Base-by-base conservation (phyloP, 148 eudicot genomes). In the Silene uniflora region DNA sequence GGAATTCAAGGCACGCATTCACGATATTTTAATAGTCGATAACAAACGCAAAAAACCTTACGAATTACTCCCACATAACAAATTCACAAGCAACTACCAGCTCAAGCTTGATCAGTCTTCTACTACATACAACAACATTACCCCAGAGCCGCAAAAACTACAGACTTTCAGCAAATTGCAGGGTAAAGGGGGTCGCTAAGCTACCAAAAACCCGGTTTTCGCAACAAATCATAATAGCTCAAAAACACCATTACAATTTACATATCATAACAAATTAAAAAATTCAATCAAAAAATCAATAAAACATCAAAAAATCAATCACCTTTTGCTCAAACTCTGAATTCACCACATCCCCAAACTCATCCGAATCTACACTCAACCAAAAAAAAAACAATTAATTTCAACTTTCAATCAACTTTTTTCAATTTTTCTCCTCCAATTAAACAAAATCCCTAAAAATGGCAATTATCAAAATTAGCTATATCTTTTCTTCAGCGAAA, bases 281-380 rank as follows among this genome's bases (percentile, higher is more conserved):
- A 18, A 39, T 18, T 32, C 29, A 27, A 23, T 54, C 69, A n/a
- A 21, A 73, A 19, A 17, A 5, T 6, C 13, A 21, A 62, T 21
- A 8, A 3, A 66, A 52, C 0, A 62, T 13, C 44, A 69, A 46
- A 11, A 52, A 0, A 11, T 13, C 44, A 54, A 73, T 79, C 7
- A 88, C 90, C 90, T 86, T 84, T 24, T 78, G 64, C 69, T 87
- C 88, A 59, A 49, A 77, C 75, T 81, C 78, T 16, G 69, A 70
- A 27, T 62, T 24, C 14, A 49, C 67, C 10, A 39, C 80, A 54
- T 61, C 81, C 6, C 24, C 72, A 44, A 69, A 74, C 58, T 73
- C 80, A 72, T 85, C 83, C 14, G 83, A 77, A 85, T 84, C 86
- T 81, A 25, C 14, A 49, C 17, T 52, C 22, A 32, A 70, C 19